Conservation (phyloP, 1,139 yeast species). For the Diutina catenulata region DNA sequence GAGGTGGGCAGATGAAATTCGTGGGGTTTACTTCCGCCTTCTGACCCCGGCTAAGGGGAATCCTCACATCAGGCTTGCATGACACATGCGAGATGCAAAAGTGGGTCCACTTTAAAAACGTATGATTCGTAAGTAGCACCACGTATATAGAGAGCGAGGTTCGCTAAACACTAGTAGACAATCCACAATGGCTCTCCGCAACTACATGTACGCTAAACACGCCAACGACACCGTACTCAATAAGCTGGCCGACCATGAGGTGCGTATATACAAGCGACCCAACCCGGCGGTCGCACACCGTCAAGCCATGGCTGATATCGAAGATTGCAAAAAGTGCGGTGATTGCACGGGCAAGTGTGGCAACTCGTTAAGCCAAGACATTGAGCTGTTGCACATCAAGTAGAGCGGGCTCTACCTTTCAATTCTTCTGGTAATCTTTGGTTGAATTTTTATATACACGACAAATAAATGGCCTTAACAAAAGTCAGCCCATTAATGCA, state of each 20-base stretch:
- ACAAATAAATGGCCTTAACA: not conserved
- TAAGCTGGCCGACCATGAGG: slow-evolving; percentile 8
- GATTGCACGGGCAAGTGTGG: slow-evolving; percentile 1
- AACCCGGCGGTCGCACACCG: not conserved
- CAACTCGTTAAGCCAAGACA: not conserved
- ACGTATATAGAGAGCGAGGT: not conserved
- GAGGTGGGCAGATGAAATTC: slow-evolving; percentile 10
- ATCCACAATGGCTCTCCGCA: slow-evolving; percentile 27
- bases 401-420: not conserved
- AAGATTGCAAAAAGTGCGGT: slow-evolving; percentile 3
- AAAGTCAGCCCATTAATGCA: too few species aligned
- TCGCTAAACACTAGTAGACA: not conserved
- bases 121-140: not conserved
- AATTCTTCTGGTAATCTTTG: not conserved
- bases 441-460: not conserved
- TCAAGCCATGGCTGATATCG: not conserved
- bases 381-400: not conserved
- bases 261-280: not conserved
- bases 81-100: slow-evolving; percentile 7
- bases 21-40: slow-evolving; percentile 7
- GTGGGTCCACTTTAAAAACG: not conserved
- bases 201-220: slow-evolving; percentile 32
- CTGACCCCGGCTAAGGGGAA: slow-evolving; percentile 6
- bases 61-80: slow-evolving; percentile 8
- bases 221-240: slow-evolving; percentile 16